A percentile compares a stretch with the other conserved stretches of the same genome.
Evolutionary conservation across 2,329 filamentous ascomycete species (phyloP).

Genomic region (Didymella pinodella): DNA sequence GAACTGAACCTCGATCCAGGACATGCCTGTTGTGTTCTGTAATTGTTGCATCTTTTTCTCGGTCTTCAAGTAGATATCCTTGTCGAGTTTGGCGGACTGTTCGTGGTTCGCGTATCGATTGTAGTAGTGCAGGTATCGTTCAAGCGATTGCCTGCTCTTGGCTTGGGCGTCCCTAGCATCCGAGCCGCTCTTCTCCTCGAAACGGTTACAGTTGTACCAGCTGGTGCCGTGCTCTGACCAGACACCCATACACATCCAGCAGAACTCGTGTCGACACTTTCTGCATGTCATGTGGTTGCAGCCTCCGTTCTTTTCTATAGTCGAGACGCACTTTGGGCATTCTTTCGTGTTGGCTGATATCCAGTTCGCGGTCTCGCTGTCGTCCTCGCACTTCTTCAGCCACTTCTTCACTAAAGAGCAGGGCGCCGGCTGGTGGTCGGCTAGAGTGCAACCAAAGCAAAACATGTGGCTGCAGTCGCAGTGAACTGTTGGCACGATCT

Average conservation of each 20-base stretch:
- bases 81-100: slow-evolving; percentile 94
- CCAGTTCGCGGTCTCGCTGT: slow-evolving; percentile 98
- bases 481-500: slow-evolving; percentile 86
- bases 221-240: slow-evolving; percentile 99
- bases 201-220: slow-evolving; percentile 99
- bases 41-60: slow-evolving; percentile 99
- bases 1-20: slow-evolving; percentile 99
- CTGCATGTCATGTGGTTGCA: slow-evolving; percentile 98
- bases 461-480: slow-evolving; percentile 87
- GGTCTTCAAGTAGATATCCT: slow-evolving; percentile 93
- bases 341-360: slow-evolving; percentile 99
- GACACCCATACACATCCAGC: slow-evolving; percentile 99
- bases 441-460: slow-evolving; percentile 91
- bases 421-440: slow-evolving; percentile 91
- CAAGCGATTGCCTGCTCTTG: slow-evolving; percentile 85
- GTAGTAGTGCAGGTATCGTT: slow-evolving; percentile 98
- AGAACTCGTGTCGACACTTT: slow-evolving; percentile 96
- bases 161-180: slow-evolving; percentile 93
- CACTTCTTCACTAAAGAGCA: slow-evolving; percentile 92
- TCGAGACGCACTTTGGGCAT: slow-evolving; percentile 93
- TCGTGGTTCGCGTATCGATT: slow-evolving; percentile 99
- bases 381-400: slow-evolving; percentile 98
- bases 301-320: slow-evolving; percentile 98
- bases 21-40: slow-evolving; percentile 92
- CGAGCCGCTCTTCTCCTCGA: slow-evolving; percentile 91